A percentile compares a stretch with the other conserved stretches of the same genome.
phyloP scores from a whole-genome alignment of 108 stramenopile species.

The Nitzschia palea region DNA sequence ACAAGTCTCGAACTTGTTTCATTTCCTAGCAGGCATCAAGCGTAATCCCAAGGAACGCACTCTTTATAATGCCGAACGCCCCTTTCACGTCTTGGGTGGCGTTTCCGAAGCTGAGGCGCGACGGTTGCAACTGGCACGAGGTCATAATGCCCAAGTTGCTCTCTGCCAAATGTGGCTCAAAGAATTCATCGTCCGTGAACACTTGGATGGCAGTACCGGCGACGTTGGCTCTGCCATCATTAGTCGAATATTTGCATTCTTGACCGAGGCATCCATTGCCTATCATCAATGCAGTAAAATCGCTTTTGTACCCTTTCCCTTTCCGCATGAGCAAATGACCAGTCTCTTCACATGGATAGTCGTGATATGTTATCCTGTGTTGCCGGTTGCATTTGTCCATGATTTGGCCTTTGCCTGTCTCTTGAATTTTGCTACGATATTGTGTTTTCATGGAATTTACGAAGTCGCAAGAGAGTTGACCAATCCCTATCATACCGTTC shows the following conservation, averaged over 20 bases:
- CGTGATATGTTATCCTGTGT: constrained; percentile 49
- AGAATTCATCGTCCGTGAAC: constrained; percentile 76
- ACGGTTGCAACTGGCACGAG: constrained; percentile 65
- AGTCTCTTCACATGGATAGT: constrained; percentile 57
- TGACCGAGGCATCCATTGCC: constrained; percentile 72
- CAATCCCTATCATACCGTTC: constrained; percentile 80
- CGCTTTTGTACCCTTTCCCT: constrained; percentile 76
- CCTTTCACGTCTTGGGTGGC: constrained; percentile 75
- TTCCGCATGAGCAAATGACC: constrained; percentile 72
- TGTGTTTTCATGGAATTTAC: constrained; percentile 65
- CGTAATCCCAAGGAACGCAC: constrained; percentile 48
- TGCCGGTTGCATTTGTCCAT: constrained; percentile 72
- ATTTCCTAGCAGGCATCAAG: no score
- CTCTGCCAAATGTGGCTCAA: constrained; percentile 71
- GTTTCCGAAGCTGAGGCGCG: constrained; percentile 69
- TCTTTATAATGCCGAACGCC: constrained; percentile 58
- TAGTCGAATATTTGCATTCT: constrained; percentile 65
- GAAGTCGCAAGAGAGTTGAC: constrained; percentile 81
- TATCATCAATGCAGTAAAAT: constrained; percentile 83
- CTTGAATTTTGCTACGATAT: constrained; percentile 63
- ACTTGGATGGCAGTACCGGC: constrained; percentile 65
- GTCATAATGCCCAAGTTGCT: constrained; percentile 68
- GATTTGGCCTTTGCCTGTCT: constrained; percentile 45
- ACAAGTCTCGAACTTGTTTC: no score
- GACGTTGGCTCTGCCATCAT: constrained; percentile 71